phyloP scores from a whole-genome alignment of 345 rosid species.

The Cochlearia excelsa region DNA sequence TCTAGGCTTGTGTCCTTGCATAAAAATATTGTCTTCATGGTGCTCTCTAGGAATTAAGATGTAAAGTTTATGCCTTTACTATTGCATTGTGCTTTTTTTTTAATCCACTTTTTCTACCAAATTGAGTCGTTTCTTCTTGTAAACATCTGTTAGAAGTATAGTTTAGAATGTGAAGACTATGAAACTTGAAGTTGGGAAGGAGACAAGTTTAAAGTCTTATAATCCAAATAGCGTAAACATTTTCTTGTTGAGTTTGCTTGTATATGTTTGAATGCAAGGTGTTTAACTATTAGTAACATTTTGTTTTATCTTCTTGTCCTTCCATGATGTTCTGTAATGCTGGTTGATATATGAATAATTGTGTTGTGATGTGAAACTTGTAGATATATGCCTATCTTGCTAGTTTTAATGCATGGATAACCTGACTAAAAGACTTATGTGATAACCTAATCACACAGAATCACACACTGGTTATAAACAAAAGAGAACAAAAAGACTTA shows the following conservation, averaged over 20 bases:
- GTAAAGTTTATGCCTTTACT: background rate
- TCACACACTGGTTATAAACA: background rate
- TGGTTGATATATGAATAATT: background rate
- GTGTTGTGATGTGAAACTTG: background rate
- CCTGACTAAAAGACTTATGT: background rate
- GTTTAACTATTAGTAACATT: slow-evolving; percentile 2
- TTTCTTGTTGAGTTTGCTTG: slow-evolving; percentile 11
- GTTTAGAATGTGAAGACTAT: background rate
- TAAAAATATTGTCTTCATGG: background rate
- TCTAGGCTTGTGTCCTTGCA: background rate
- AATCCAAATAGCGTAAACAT: background rate
- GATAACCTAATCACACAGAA: background rate
- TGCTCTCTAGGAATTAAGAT: too few species aligned
- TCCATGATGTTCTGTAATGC: background rate
- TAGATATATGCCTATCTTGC: background rate
- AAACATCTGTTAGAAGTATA: background rate
- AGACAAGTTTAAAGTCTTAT: background rate
- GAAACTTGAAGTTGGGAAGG: background rate
- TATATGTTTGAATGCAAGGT: background rate
- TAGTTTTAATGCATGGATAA: slow-evolving; percentile 11
- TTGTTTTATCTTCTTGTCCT: slow-evolving; percentile 2
- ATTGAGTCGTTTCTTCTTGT: background rate
- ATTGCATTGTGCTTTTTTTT: background rate
- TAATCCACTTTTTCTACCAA: background rate
- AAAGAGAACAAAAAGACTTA: background rate